Evolutionary conservation across 768 basidiomycete species (phyloP), one percentile per base, ranked within the genome.

Genomic region (Candolleomyces aberdarensis): DNA sequence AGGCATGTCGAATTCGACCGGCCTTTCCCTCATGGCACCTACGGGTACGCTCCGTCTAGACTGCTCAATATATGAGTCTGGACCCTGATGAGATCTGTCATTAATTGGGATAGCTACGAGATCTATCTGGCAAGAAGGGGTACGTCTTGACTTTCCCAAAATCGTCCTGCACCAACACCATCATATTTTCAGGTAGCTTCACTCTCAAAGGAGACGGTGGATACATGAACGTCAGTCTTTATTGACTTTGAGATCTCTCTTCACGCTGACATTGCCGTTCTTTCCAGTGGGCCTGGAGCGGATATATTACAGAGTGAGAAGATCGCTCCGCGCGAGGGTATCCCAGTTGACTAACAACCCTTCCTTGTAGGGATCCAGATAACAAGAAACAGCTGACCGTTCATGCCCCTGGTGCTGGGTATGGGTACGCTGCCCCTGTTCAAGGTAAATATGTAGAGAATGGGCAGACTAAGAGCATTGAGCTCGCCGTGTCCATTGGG

Each of bases 1-100:
- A 32, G 15, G 9, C 57, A 58, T 49, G 57, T 58, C 20, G 57
- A 58, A 49, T 58, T 49, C 36, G 57, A 58, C 22, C 57, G 57
- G 17, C 57, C 57, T n/a, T 44, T 26, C 26, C 57, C 57, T 8
- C 32, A 32, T 15, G 57, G 57, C 7, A 58, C 57, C 13, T 58
- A 49, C 49, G 57, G 57, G n/a, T 58, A 49, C 6, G 36, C 6
- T 36, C 11, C 36, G 11, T 36, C 11, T 36, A 36, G 6, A 7
- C 36, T 36, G 6, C 36, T 36, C 36, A 26, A 26, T 36, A 2
- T 36, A 7, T 11, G 8, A 11, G 6, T 36, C 36, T 36, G 36
- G 8, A 36, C 8, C 11, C 36, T 36, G 36, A 36, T 36, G 36
- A 11, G 11, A 36, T 7, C 8, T 36, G 36, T 26, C 26, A 26